Conservation (phyloP, 1,284 basidiomycete species). For the Singerocomus inundabilis region DNA sequence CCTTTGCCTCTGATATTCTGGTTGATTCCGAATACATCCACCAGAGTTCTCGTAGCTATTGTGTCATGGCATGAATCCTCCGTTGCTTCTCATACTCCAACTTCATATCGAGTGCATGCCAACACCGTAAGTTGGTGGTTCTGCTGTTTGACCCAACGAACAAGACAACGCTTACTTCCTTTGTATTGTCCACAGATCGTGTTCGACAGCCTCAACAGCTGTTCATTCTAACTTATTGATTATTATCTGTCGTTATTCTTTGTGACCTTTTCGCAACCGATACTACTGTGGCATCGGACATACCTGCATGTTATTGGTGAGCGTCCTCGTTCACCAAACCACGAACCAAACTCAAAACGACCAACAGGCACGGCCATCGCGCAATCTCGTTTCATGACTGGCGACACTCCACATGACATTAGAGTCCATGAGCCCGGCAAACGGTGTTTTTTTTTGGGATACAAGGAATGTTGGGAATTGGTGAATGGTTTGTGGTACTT, state of each 20-base stretch:
- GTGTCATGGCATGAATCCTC: conserved; percentile 8
- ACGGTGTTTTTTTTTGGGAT: neutral
- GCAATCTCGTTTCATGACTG: conserved; percentile 37
- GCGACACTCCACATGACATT: neutral
- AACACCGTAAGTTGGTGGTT: conserved; percentile 1
- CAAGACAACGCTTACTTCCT: conserved; percentile 3
- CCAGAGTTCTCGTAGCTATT: neutral
- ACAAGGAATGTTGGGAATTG: neutral
- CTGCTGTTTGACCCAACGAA: neutral
- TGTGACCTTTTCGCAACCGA: conserved; percentile 4
- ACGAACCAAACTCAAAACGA: neutral
- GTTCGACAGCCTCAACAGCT: conserved; percentile 8
- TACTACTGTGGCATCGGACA: conserved; percentile 11
- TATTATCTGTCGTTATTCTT: conserved; percentile 16
- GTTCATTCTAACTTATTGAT: conserved; percentile 1
- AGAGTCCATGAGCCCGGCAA: neutral
- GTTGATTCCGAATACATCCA: conserved; percentile 2
- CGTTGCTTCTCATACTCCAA: neutral
- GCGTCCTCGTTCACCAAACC: conserved; percentile 2
- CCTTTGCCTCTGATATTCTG: conserved; percentile 1
- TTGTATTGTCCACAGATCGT: neutral
- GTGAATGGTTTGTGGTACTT: neutral
- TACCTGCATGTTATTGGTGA: conserved; percentile 40
- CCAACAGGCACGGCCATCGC: conserved; percentile 80
- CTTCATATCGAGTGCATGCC: neutral